Evolutionary conservation across 2,329 filamentous ascomycete genomes (phyloP).

Genomic region (Phaeosphaeria sp.): DNA sequence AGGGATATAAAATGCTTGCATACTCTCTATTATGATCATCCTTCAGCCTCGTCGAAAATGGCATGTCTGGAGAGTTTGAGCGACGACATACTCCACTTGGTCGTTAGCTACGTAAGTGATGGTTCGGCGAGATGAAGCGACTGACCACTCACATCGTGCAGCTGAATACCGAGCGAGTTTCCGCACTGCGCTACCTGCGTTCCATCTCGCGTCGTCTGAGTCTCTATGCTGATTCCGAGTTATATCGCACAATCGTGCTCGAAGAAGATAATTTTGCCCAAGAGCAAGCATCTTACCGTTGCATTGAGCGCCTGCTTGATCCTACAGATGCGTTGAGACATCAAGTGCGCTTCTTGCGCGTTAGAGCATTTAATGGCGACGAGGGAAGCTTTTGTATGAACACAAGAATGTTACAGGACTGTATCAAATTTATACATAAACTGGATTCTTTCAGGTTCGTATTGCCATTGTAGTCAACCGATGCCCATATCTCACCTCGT

Average conservation of each 20-base stretch:
- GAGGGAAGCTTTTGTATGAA: constrained; percentile 25
- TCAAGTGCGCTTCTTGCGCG: constrained; percentile 16
- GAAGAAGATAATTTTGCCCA: constrained; percentile 14
- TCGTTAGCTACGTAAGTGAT: constrained; percentile 19
- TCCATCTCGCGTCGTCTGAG: constrained; percentile 16
- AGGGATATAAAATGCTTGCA: background rate
- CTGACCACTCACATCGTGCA: background rate
- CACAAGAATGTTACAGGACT: constrained; percentile 5
- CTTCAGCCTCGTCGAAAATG: constrained; percentile 6
- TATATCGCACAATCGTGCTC: constrained; percentile 12
- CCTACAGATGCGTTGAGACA: constrained; percentile 10
- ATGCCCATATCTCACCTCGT: background rate
- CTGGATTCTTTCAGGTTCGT: constrained; percentile 17
- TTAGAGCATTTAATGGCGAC: constrained; percentile 22
- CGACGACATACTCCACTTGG: constrained; percentile 24
- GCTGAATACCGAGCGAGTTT: constrained; percentile 8
- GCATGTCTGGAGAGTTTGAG: constrained; percentile 15
- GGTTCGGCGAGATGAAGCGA: background rate
- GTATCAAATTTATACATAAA: constrained; percentile 11
- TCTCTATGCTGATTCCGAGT: constrained; percentile 18
- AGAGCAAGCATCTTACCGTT: constrained; percentile 15
- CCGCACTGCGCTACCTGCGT: constrained; percentile 9
- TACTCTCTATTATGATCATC: background rate
- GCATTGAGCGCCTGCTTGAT: constrained; percentile 17
- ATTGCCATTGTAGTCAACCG: background rate